Evolutionary conservation across 441 rosid genomes (phyloP).

Genomic region (Aquilaria agallochum): DNA sequence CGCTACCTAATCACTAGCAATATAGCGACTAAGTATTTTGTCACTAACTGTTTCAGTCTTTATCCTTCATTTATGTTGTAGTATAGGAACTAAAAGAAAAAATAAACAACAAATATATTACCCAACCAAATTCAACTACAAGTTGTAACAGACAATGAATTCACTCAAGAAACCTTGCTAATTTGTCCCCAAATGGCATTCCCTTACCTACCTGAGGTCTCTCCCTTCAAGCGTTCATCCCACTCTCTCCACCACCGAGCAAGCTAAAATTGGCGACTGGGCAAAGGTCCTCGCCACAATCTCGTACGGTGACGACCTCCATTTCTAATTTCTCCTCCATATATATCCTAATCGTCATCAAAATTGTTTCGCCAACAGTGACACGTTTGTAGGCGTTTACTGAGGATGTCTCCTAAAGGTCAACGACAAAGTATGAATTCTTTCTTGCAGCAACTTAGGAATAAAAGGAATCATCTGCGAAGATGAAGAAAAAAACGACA

Average conservation of each 20-base stretch:
- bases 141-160: background rate
- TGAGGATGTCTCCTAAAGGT: constrained; percentile 42
- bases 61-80: too few species aligned
- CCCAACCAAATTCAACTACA: background rate
- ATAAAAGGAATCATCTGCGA: constrained; percentile 52
- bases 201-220: constrained; percentile 81
- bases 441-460: constrained; percentile 57
- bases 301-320: constrained; percentile 81
- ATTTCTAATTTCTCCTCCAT: constrained; percentile 41
- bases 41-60: too few species aligned
- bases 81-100: background rate
- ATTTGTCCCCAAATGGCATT: constrained; percentile 66
- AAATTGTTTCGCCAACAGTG: constrained; percentile 37
- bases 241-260: constrained; percentile 83
- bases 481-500: constrained; percentile 38
- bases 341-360: constrained; percentile 43
- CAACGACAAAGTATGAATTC: constrained; percentile 25
- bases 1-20: too few species aligned
- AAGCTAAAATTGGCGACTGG: constrained; percentile 48
- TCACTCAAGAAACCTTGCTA: constrained; percentile 80
- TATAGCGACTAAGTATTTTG: too few species aligned
- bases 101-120: constrained; percentile 1
- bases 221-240: constrained; percentile 94
- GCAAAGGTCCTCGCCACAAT: constrained; percentile 64
- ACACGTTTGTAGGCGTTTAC: constrained; percentile 80